A percentile compares a stretch with the other conserved stretches of the same genome.
Evolutionary conservation across 371 early-diverging fungal genomes (phyloP).

Genomic region (Mucor piriformis): DNA sequence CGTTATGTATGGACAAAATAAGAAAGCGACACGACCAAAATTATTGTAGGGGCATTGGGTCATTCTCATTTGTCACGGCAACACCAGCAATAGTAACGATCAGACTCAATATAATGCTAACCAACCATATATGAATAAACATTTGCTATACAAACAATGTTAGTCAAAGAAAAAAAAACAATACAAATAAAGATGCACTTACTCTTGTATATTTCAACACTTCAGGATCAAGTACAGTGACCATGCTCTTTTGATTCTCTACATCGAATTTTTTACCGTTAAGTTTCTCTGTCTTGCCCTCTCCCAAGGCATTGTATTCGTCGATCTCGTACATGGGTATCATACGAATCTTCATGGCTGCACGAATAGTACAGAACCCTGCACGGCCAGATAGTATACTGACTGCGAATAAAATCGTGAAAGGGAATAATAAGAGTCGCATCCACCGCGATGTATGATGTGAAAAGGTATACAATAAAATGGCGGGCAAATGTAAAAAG

Average conservation of each 20-base stretch:
- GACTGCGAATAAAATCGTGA: constrained; percentile 7
- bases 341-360: constrained; percentile 6
- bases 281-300: background rate
- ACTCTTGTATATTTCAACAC: constrained; percentile 14
- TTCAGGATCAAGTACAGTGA: constrained; percentile 17
- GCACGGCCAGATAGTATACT: constrained; percentile 12
- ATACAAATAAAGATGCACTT: background rate
- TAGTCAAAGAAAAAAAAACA: background rate
- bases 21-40: background rate
- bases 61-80: constrained; percentile 15
- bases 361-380: constrained; percentile 24
- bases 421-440: constrained; percentile 11
- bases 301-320: constrained; percentile 4
- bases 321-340: constrained; percentile 11
- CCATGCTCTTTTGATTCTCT: constrained; percentile 5
- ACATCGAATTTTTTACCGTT: constrained; percentile 5
- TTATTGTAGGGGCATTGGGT: constrained; percentile 1
- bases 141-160: constrained; percentile 6
- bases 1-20: background rate
- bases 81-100: constrained; percentile 8
- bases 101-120: constrained; percentile 1
- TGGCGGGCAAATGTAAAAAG: constrained; percentile 19
- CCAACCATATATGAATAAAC: constrained; percentile 15
- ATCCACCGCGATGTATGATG: constrained; percentile 17
- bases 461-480: constrained; percentile 19